A percentile compares a stretch with the other conserved stretches of the same genome.
Evolutionary conservation across 2,329 filamentous ascomycete genomes (phyloP).

Genomic region (Beauveria sp.): DNA sequence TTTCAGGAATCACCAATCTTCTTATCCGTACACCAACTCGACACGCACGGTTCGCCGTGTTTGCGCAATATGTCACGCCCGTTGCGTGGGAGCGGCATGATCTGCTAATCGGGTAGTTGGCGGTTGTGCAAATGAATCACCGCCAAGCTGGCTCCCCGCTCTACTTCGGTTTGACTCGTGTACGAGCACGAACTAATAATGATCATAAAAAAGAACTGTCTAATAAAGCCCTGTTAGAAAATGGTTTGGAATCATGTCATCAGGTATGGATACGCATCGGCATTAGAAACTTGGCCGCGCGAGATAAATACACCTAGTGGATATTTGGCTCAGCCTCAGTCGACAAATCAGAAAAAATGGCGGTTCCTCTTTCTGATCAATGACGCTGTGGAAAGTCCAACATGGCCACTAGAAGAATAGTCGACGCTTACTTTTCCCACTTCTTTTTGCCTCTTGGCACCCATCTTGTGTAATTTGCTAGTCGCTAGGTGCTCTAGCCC

Average conservation of each 20-base stretch:
- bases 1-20: background rate
- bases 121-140: no score
- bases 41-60: background rate
- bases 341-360: background rate
- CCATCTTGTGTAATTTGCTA: no score
- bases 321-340: background rate
- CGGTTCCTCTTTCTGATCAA: background rate
- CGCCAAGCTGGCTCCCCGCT: no score
- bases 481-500: background rate
- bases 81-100: background rate
- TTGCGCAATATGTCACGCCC: background rate
- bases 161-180: no score
- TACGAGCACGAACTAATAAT: no score
- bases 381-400: slow-evolving; percentile 5
- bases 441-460: background rate
- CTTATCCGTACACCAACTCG: background rate
- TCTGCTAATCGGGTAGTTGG: background rate
- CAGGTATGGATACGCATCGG: background rate
- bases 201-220: no score
- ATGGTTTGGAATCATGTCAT: background rate
- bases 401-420: background rate
- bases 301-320: no score
- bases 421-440: background rate
- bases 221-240: no score
- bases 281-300: no score